Evolutionary conservation across 2,329 filamentous ascomycete genomes (phyloP).

Genomic region (Beauveria asiatica): DNA sequence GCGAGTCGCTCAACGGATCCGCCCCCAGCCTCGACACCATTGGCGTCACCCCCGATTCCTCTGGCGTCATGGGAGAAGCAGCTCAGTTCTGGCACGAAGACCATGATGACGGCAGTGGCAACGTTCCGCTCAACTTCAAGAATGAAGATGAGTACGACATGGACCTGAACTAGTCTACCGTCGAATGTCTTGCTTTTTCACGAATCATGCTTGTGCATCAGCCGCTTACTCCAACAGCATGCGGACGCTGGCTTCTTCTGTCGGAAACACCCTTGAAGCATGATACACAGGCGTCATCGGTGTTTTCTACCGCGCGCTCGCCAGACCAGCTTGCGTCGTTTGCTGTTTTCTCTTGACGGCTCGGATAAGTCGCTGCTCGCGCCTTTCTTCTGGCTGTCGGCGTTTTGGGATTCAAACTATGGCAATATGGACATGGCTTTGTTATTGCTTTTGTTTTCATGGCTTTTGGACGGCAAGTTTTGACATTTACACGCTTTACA

Average conservation of each 20-base stretch:
- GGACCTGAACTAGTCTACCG: constrained; percentile 44
- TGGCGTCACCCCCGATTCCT: constrained; percentile 30
- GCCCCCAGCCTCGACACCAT: constrained; percentile 28
- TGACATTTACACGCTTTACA: background rate
- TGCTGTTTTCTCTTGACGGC: background rate
- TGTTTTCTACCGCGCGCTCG: constrained; percentile 1
- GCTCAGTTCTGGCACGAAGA: constrained; percentile 59
- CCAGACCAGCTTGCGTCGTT: background rate
- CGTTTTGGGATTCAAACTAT: background rate
- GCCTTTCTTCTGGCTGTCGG: background rate
- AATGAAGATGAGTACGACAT: constrained; percentile 92
- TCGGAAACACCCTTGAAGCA: background rate
- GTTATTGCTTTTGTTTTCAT: background rate
- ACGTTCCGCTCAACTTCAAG: constrained; percentile 66
- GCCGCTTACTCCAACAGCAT: constrained; percentile 6
- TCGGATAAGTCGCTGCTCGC: background rate
- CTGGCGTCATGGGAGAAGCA: constrained; percentile 32
- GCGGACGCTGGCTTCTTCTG: background rate
- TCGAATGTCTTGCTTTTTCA: background rate
- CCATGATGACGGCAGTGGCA: constrained; percentile 64
- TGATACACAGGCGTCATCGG: constrained; percentile 9
- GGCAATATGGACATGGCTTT: constrained; percentile 10
- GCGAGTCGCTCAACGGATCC: constrained; percentile 57
- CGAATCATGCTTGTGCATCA: constrained; percentile 24
- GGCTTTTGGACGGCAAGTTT: background rate